Base-by-base conservation (phyloP, 2,329 filamentous ascomycete species). In the Fusarium liriodendri region DNA sequence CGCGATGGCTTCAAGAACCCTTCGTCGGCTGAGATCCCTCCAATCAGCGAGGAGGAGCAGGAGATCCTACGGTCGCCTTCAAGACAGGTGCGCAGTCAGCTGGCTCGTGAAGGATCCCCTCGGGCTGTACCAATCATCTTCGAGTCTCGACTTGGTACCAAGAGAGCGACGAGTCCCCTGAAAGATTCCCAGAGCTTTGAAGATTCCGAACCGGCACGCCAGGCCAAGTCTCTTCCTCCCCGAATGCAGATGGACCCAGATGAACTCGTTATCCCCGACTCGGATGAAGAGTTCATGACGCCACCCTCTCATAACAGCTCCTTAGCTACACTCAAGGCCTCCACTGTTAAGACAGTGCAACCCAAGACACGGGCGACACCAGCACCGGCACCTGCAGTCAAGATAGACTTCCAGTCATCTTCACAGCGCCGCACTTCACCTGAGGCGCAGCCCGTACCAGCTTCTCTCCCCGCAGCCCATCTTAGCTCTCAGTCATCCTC, bases 221-320 rank as follows among this genome's bases (percentile, higher is more conserved):
- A 54, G 18, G 37, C 47, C 20, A 37, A 60, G 18, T 55, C 65
- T 6, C 32, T 50, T 1, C 67, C 59, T 11, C 62, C 33, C 38
- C 32, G 33, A 25, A 60, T 35, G 22, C 45, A 67, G 18, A 32
- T 42, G 8, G 42, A 25, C 16, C 59, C 11, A 20, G 74, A 83
- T 62, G 81, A 83, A 33, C 80, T 83, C 37, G 79, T 89, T 8
- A 86, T 90, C 45, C 83, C 87, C 61, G 89, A 91, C 73, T 91
- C 89, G 0, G 89, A 90, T 52, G 89, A 90, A 50, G 88, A 90
- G 50, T 87, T 86, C 47, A 74, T 87, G 42, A 87, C 76, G 68
- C 78, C 64, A 76, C 81, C 77, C 22, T 80, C 79, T 18, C 75
- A 74, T 57, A 78, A 75, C 22, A 69, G 40, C 10, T 74, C 77